Percentiles rank a stretch among this genome's conserved stretches.
Conservation (phyloP, 1,139 yeast genomes). For the Protomyces gravidus region DNA sequence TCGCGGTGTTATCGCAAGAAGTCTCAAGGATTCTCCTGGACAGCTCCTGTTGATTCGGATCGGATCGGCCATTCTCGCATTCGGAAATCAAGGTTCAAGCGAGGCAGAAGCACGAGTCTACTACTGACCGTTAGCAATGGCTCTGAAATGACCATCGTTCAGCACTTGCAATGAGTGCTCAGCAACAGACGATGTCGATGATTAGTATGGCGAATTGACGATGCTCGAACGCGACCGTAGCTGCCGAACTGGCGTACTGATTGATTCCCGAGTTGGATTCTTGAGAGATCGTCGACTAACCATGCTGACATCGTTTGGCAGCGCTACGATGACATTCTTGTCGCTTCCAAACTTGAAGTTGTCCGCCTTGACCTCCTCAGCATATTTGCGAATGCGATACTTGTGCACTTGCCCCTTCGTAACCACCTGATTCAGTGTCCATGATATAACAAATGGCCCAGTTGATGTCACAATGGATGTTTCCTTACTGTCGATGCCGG, state of each 20-base stretch:
- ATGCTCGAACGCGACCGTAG: constrained; percentile 38
- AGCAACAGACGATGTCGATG: neutral
- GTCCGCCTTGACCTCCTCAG: constrained; percentile 60
- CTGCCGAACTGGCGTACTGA: constrained; percentile 40
- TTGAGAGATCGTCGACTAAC: constrained; percentile 57
- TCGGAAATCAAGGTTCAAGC: too few relatives aligned
- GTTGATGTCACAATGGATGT: constrained; percentile 68
- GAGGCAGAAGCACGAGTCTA: too few relatives aligned
- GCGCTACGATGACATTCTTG: constrained; percentile 63
- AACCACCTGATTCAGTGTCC: constrained; percentile 62
- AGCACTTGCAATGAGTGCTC: too few relatives aligned
- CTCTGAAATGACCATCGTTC: too few relatives aligned
- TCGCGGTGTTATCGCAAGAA: too few relatives aligned
- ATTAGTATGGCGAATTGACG: constrained; percentile 39
- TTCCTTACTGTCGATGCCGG: constrained; percentile 60
- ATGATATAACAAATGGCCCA: constrained; percentile 75
- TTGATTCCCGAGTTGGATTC: constrained; percentile 51
- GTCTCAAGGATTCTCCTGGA: too few relatives aligned
- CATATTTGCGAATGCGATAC: constrained; percentile 61
- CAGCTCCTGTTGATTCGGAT: neutral
- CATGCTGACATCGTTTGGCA: constrained; percentile 55
- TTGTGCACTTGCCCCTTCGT: constrained; percentile 54
- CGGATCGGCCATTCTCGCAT: neutral
- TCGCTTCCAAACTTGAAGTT: constrained; percentile 72
- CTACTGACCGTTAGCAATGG: too few relatives aligned